These are phyloP conservation scores for Ceriops zippeliana DNA, from an alignment of 345 rosid species.

Conservation along the genomic window DNA sequence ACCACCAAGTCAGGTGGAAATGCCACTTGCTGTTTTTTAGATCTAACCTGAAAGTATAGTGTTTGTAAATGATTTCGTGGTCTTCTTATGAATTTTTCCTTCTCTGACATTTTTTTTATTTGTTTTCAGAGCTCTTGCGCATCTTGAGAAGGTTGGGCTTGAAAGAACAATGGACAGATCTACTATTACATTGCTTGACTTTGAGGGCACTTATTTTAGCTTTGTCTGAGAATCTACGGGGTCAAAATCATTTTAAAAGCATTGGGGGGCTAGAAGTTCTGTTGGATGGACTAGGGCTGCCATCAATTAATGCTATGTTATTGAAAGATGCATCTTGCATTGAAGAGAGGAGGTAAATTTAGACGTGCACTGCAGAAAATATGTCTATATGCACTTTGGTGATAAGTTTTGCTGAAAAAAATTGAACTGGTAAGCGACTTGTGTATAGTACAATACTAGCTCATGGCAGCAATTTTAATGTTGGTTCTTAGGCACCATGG, in stretches of 20 bases:
- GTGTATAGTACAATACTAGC: background rate
- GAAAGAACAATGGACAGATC: slow-evolving; percentile 57
- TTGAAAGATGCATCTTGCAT: slow-evolving; percentile 28
- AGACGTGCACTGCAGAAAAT: background rate
- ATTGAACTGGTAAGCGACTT: background rate
- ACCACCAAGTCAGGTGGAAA: background rate
- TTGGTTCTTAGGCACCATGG: background rate
- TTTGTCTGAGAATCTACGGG: slow-evolving; percentile 58
- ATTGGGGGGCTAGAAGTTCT: slow-evolving; percentile 79
- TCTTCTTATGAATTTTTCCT: slow-evolving; percentile 12
- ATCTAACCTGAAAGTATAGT: background rate
- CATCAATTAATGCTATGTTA: slow-evolving; percentile 39
- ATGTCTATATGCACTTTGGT: background rate
- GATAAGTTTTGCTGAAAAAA: background rate
- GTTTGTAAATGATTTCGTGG: slow-evolving; percentile 6
- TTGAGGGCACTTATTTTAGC: slow-evolving; percentile 49
- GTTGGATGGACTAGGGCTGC: slow-evolving; percentile 68
- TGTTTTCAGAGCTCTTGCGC: slow-evolving; percentile 58
- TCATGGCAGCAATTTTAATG: background rate
- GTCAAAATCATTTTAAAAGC: slow-evolving; percentile 78
- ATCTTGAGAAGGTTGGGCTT: slow-evolving; percentile 62
- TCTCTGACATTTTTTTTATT: slow-evolving; percentile 12
- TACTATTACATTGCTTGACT: slow-evolving; percentile 53
- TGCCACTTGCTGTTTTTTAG: slow-evolving; percentile 4
- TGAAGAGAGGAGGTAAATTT: slow-evolving; percentile 41